phyloP scores from a whole-genome alignment of 331 rosid species.

The Acacia concinna region DNA sequence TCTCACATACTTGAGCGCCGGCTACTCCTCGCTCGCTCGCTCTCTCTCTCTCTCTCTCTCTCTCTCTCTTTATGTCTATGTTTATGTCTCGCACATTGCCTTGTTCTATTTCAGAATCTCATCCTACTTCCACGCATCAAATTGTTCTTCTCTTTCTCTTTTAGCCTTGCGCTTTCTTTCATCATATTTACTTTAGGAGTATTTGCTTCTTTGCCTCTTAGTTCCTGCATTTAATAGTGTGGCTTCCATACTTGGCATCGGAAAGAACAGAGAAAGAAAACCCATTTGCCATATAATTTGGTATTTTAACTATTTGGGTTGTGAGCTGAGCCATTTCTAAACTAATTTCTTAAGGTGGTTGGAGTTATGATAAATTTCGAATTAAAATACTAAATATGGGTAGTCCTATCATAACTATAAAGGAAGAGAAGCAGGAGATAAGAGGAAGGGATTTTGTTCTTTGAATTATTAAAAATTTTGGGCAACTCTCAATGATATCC shows the following conservation, averaged over 20 bases:
- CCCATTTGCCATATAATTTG: conserved; percentile 35
- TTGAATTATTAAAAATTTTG: too few species aligned
- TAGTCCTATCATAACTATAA: conserved; percentile 30
- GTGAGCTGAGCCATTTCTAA: not conserved
- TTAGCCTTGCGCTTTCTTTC: conserved; percentile 39
- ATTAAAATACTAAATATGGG: too few species aligned
- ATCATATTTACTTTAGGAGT: conserved; percentile 38
- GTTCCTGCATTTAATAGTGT: conserved; percentile 33
- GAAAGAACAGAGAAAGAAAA: conserved; percentile 25
- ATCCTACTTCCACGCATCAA: conserved; percentile 80
- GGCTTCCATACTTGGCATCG: too few species aligned
- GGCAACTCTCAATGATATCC: too few species aligned
- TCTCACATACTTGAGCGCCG: too few species aligned
- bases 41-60: too few species aligned
- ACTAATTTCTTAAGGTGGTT: not conserved
- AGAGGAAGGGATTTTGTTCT: too few species aligned
- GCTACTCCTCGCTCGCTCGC: too few species aligned
- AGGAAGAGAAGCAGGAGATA: conserved; percentile 27
- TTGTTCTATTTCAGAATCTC: conserved; percentile 77
- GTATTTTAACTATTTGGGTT: conserved; percentile 15
- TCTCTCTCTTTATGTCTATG: too few species aligned
- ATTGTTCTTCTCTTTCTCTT: conserved; percentile 36
- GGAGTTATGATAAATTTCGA: conserved; percentile 15
- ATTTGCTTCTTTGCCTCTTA: conserved; percentile 38
- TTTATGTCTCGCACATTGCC: too few species aligned